Evolutionary conservation across 148 eudicot genomes (phyloP).

Genomic region (Cornus florida): DNA sequence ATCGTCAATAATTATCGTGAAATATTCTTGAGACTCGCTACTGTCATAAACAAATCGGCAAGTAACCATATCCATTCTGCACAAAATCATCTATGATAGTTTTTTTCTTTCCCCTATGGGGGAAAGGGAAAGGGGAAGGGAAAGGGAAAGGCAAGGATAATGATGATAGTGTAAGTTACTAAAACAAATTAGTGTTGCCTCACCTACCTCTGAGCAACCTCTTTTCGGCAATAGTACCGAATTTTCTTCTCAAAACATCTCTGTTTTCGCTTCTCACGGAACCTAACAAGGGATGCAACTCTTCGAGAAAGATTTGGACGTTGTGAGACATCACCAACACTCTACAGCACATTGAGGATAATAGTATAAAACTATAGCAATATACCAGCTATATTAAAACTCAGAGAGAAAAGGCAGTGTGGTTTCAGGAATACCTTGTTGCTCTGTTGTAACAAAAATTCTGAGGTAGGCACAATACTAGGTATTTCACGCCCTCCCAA

Average conservation of each 20-base stretch:
- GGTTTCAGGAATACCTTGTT: constrained; percentile 26
- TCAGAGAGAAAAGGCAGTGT: not conserved
- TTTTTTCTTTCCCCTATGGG: not conserved
- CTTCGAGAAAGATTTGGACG: constrained; percentile 36
- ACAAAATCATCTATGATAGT: not conserved
- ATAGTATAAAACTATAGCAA: not conserved
- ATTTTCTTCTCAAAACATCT: constrained; percentile 59
- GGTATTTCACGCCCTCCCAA: constrained; percentile 62
- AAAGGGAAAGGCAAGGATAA: too few relatives aligned
- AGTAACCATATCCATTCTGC: too few relatives aligned
- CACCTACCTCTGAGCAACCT: constrained; percentile 56
- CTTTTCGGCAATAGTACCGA: constrained; percentile 53
- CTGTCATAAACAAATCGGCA: too few relatives aligned
- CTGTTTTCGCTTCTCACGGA: constrained; percentile 55
- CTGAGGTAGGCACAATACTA: constrained; percentile 37
- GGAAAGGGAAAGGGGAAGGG: too few relatives aligned
- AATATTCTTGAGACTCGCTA: constrained; percentile 24
- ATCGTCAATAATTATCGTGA: constrained; percentile 24
- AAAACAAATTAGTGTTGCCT: constrained; percentile 10
- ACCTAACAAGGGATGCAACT: constrained; percentile 48
- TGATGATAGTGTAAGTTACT: not conserved
- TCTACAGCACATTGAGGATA: constrained; percentile 23
- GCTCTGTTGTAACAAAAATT: constrained; percentile 32
- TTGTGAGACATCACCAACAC: constrained; percentile 23
- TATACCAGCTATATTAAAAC: not conserved